phyloP scores from a whole-genome alignment of 23 red algal species.

The Gracilaria domingensis region DNA sequence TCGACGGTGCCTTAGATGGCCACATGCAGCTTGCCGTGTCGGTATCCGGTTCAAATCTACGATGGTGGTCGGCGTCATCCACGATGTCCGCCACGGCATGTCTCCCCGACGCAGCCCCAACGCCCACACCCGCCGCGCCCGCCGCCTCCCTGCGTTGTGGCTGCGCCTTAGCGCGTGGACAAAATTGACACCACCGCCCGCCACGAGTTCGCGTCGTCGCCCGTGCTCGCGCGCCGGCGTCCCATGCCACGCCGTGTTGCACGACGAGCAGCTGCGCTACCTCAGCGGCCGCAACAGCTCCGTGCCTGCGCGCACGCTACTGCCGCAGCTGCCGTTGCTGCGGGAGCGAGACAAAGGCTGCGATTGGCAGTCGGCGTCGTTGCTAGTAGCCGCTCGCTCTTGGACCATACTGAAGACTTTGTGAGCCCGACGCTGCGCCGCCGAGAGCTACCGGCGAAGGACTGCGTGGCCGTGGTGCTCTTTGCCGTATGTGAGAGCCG shows the following conservation, averaged over 20 bases:
- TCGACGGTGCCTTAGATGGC: too few species aligned
- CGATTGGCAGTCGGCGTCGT: not conserved
- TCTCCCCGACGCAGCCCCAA: too few species aligned
- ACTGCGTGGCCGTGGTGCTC: not conserved
- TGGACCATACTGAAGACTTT: not conserved
- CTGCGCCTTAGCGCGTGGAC: too few species aligned
- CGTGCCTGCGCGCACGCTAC: not conserved
- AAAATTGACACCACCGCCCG: too few species aligned
- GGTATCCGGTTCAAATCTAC: too few species aligned
- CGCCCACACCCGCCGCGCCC: too few species aligned
- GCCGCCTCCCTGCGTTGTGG: too few species aligned
- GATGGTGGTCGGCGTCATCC: too few species aligned
- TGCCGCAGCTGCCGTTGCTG: too few species aligned
- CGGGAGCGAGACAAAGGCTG: not conserved
- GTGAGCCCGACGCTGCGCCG: not conserved
- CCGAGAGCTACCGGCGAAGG: not conserved
- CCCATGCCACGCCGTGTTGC: too few species aligned
- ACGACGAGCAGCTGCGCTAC: not conserved
- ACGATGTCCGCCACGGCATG: too few species aligned
- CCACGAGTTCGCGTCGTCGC: constrained; percentile 68
- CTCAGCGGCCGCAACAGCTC: constrained; percentile 1
- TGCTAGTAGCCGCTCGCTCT: constrained; percentile 2
- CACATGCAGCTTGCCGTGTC: too few species aligned
- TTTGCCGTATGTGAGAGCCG: not conserved
- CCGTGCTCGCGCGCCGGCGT: not conserved